Evolutionary conservation across 2,329 filamentous ascomycete genomes (phyloP), one percentile per base, ranked within the genome.

Genomic region (Neonectria magnoliae): DNA sequence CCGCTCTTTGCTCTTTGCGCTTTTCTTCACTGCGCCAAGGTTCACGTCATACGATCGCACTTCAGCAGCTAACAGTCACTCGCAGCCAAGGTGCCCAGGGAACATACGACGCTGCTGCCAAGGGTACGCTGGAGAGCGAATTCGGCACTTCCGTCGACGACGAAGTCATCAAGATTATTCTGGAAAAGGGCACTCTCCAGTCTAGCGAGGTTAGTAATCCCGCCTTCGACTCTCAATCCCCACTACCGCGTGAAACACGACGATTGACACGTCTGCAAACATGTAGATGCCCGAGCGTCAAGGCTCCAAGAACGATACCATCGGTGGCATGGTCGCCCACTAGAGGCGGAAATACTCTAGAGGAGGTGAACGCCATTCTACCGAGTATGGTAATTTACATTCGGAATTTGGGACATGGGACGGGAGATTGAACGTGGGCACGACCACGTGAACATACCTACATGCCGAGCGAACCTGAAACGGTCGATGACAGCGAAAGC

Each of bases 61-160:
- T 20, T 8, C 45, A 27, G 11, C 45, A 45, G 57, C 68, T 73
- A 68, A 75, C 59, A 16, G 25, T 16, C 3, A 7, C 51, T 36
- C 45, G 65, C 64, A 97, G 94, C 80, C 94, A 97, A 79, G 95
- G 95, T 70, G 88, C 88, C 48, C 93, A 97, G 79, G 95, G 95
- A 61, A 87, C 90, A 64, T 83, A 92, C 47, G 92, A 98, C 76
- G 81, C 83, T 10, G 94, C 94, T 9, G 91, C 93, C 72, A 92
- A 97, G 70, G 81, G 84, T 47, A 85, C 85, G 51, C 85, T 99
- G 5, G 90, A 96, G 76, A 91, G 90, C 71, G 94, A 98, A 82
- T 99, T 99, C 73, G 93, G 93, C 71, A 95, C 93, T 14, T 81
- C 85, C 72, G 85, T 90, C 59, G 90, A 93, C 25, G 94, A 98